Evolutionary conservation across 805 yeast species (phyloP).

Genomic region (Metschnikowia noctiluminum): DNA sequence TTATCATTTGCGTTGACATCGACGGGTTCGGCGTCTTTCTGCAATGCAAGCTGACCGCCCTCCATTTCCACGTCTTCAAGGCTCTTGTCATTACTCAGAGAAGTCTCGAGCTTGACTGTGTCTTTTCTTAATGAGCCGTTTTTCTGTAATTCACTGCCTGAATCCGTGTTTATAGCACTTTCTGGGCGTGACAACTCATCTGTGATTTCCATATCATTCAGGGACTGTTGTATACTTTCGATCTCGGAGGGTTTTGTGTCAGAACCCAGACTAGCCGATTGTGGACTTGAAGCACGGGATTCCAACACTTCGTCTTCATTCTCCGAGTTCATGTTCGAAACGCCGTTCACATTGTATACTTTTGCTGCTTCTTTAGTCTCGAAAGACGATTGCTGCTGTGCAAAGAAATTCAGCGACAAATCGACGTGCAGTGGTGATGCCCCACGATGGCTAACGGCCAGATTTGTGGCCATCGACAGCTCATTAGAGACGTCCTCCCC

Average conservation of each 20-base stretch:
- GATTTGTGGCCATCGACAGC: background rate
- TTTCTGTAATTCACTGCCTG: background rate
- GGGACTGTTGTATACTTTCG: background rate
- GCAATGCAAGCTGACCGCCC: constrained; percentile 1
- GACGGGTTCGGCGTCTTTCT: constrained; percentile 4
- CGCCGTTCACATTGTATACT: background rate
- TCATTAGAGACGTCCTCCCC: background rate
- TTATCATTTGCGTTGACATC: constrained; percentile 16
- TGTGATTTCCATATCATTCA: background rate
- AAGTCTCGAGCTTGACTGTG: constrained; percentile 1
- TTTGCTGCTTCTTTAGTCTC: background rate
- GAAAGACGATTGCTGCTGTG: background rate
- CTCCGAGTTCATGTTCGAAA: background rate
- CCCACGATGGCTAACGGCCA: background rate
- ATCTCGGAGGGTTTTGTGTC: background rate
- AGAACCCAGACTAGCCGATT: background rate
- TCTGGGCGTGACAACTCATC: background rate
- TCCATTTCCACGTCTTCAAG: constrained; percentile 2
- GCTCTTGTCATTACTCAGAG: background rate
- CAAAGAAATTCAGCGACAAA: constrained; percentile 6
- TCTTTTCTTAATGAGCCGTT: constrained; percentile 2
- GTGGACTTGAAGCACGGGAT: background rate
- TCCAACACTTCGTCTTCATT: background rate
- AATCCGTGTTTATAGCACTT: background rate
- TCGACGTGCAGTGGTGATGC: background rate